These are phyloP conservation scores for Calocybe indica DNA, from an alignment of 768 basidiomycete species.

Conservation along the genomic window DNA sequence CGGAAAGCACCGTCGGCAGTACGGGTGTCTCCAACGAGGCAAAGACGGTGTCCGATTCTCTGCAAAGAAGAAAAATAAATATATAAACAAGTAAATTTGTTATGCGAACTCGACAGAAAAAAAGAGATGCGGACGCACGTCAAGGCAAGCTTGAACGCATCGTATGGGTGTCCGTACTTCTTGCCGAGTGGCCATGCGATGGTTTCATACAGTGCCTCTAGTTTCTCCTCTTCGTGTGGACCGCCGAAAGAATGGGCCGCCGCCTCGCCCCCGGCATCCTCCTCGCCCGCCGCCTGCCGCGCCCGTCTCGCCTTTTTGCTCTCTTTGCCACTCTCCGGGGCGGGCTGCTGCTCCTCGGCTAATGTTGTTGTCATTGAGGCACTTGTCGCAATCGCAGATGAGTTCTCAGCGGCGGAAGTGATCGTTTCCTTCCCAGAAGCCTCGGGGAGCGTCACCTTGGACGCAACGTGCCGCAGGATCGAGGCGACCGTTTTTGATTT, in stretches of 20 bases:
- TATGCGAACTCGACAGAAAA: not conserved
- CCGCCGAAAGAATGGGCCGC: slow-evolving; percentile 33
- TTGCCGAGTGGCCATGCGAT: slow-evolving; percentile 91
- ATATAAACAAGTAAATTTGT: too few species aligned
- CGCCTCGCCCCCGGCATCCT: slow-evolving; percentile 25
- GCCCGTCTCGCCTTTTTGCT: slow-evolving; percentile 41
- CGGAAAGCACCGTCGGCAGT: slow-evolving; percentile 47
- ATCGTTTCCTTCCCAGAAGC: slow-evolving; percentile 37
- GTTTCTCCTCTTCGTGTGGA: slow-evolving; percentile 67
- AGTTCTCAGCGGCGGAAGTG: slow-evolving; percentile 7
- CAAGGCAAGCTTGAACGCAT: slow-evolving; percentile 95
- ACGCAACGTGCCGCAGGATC: slow-evolving; percentile 87
- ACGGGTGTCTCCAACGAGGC: slow-evolving; percentile 56
- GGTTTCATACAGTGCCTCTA: slow-evolving; percentile 85
- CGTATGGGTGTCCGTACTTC: slow-evolving; percentile 93
- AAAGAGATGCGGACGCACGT: slow-evolving; percentile 49
- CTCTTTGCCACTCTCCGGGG: slow-evolving; percentile 24
- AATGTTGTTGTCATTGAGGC: too few species aligned
- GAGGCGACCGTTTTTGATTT: slow-evolving; percentile 96
- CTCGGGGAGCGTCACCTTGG: slow-evolving; percentile 40
- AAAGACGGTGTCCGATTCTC: slow-evolving; percentile 70
- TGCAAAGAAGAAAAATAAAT: slow-evolving; percentile 7
- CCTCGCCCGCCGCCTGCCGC: slow-evolving; percentile 41
- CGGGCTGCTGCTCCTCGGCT: slow-evolving; percentile 26
- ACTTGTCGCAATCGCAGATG: too few species aligned